Evolutionary conservation across 768 basidiomycete species (phyloP), one percentile per base, ranked within the genome.

Genomic region (Infundibulicybe gibba): DNA sequence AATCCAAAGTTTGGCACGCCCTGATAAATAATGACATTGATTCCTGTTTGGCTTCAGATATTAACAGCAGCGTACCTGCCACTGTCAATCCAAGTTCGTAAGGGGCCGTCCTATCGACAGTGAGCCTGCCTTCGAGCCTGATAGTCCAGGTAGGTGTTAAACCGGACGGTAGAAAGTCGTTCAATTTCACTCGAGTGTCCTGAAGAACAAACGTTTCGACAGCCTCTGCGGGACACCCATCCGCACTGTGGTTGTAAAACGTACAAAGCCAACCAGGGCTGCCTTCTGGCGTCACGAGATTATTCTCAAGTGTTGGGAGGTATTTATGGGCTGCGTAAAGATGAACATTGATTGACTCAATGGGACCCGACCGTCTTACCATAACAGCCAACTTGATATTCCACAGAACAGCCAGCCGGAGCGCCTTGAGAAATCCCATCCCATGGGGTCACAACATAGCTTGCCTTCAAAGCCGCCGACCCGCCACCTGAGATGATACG

Each of bases 401-500:
- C 59, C 47, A 87, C 65, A 4, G 77, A 70, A 25, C 80, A 60
- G 3, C 68, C 72, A 16, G 70, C 65, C 3, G 78, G 76, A 9
- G 77, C 76, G 42, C 69, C 73, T n/a, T 61, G 61, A 12, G 60
- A 56, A 19, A 89, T 69, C 6, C 84, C 86, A 10, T 82, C 75
- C 56, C 70, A 83, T 2, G 87, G 86, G 3, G 78, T 79, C 14
- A 82, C 68, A 21, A 79, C 70, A 67, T 87, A 88, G 13, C 74
- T 78, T 1, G 85, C 68, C 49, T 81, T 85, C 44, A 92, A 70
- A 9, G 84, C 83, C 9, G 86, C 85, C 31, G 88, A 88, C 32
- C 89, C 88, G 19, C 89, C 90, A 11, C 85, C 85, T 15, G 85
- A 89, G 39, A 87, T 79, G 5, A 86, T 71, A 33, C 76, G 63